phyloP scores from a whole-genome alignment of 768 basidiomycete genomes.

The Boletus fagicola region DNA sequence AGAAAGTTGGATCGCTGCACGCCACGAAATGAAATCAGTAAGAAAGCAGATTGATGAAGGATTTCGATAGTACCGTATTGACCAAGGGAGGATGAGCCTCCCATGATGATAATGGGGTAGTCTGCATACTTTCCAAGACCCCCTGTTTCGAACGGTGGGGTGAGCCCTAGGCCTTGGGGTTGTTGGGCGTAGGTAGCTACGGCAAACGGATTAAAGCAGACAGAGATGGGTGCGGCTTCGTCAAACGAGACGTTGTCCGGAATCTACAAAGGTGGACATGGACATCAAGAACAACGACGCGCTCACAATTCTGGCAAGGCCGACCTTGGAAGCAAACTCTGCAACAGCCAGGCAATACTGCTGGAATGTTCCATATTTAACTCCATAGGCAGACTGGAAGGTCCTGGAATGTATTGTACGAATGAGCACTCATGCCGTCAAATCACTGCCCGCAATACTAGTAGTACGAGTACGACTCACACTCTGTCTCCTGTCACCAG shows the following conservation, averaged over 20 bases:
- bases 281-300: neutral
- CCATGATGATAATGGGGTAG: constrained; percentile 34
- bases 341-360: constrained; percentile 23
- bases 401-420: neutral
- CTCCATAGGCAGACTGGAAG: constrained; percentile 3
- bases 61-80: constrained; percentile 30
- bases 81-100: constrained; percentile 38
- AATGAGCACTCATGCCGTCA: neutral
- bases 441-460: no score
- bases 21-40: neutral
- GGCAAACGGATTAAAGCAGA: constrained; percentile 34
- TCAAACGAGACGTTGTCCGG: constrained; percentile 36
- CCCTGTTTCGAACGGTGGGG: constrained; percentile 28
- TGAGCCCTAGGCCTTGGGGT: constrained; percentile 26
- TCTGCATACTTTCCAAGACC: constrained; percentile 32
- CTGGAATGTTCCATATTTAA: constrained; percentile 20
- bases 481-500: constrained; percentile 38
- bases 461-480: constrained; percentile 18
- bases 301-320: neutral
- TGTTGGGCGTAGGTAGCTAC: constrained; percentile 31
- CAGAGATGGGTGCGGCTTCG: constrained; percentile 36
- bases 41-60: neutral
- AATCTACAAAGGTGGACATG: constrained; percentile 17
- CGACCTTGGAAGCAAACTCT: constrained; percentile 20
- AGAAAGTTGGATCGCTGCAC: constrained; percentile 34